Percentiles rank a stretch among this genome's conserved stretches.
phyloP scores from a whole-genome alignment of 768 basidiomycete species.

The Pleurotus cornucopiae region DNA sequence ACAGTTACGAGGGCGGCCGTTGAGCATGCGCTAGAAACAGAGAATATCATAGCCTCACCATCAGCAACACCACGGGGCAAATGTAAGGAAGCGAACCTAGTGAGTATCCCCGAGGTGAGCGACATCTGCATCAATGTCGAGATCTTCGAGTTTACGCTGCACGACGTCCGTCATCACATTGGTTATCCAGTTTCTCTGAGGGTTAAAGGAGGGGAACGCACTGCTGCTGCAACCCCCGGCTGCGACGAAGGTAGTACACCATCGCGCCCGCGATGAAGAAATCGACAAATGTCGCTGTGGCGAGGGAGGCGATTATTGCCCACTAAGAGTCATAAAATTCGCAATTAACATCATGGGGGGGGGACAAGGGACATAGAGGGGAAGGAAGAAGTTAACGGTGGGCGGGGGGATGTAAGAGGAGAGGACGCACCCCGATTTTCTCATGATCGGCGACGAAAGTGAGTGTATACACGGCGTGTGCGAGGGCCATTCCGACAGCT shows the following conservation, averaged over 20 bases:
- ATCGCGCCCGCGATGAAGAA: slow-evolving; percentile 20
- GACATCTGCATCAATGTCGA: slow-evolving; percentile 10
- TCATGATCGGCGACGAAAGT: neutral
- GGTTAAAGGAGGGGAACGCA: too few species aligned
- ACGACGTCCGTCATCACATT: too few species aligned
- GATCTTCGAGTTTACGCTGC: slow-evolving; percentile 9
- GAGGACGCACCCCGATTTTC: neutral
- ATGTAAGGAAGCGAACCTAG: slow-evolving; percentile 5
- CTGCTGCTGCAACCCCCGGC: slow-evolving; percentile 11
- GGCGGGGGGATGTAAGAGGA: too few species aligned
- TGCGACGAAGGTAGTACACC: slow-evolving; percentile 19
- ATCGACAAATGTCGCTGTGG: slow-evolving; percentile 18
- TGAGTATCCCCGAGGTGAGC: slow-evolving; percentile 12
- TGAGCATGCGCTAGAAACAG: slow-evolving; percentile 11
- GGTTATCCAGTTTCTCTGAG: too few species aligned
- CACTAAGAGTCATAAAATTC: slow-evolving; percentile 12
- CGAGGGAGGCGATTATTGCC: slow-evolving; percentile 20
- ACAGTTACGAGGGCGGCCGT: slow-evolving; percentile 8
- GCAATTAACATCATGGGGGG: neutral
- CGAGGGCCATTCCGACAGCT: slow-evolving; percentile 1
- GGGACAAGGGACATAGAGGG: too few species aligned
- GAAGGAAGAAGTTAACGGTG: too few species aligned
- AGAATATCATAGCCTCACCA: too few species aligned
- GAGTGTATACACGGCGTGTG: neutral
- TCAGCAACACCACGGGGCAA: neutral